A percentile compares a stretch with the other conserved stretches of the same genome.
Evolutionary conservation across 2,329 filamentous ascomycete genomes (phyloP).

Genomic region (Furcasterigmium sp.): DNA sequence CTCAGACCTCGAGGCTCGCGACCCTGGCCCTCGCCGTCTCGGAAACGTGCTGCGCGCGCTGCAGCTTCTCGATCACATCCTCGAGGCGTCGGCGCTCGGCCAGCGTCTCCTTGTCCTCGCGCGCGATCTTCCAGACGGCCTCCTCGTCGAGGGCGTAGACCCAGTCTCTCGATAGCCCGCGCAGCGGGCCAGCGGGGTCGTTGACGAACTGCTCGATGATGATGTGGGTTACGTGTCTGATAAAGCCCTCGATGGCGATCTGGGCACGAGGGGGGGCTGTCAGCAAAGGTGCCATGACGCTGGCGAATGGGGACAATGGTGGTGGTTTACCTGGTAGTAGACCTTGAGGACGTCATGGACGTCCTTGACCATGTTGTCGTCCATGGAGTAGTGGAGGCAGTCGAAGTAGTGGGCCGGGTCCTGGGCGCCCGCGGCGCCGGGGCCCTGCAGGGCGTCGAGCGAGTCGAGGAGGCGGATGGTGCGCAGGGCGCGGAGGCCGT

Average conservation of each 20-base stretch:
- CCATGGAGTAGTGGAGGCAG: constrained; percentile 11
- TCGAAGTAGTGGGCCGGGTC: too few species aligned
- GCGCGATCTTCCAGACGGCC: constrained; percentile 13
- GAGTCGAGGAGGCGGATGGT: constrained; percentile 13
- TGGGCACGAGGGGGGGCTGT: neutral
- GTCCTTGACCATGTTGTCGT: constrained; percentile 22
- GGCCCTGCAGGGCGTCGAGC: constrained; percentile 9
- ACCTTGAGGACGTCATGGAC: constrained; percentile 29
- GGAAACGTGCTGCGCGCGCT: constrained; percentile 15
- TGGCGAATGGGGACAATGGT: too few species aligned
- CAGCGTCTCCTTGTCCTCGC: constrained; percentile 15
- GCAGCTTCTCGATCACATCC: neutral
- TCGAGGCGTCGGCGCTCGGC: constrained; percentile 6
- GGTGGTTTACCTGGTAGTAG: constrained; percentile 26
- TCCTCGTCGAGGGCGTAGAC: constrained; percentile 12
- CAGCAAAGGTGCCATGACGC: neutral
- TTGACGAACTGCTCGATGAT: constrained; percentile 18
- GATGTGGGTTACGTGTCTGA: constrained; percentile 15
- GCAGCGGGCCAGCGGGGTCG: constrained; percentile 12
- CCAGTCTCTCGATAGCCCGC: constrained; percentile 16
- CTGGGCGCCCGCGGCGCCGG: constrained; percentile 3
- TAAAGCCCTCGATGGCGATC: constrained; percentile 17
- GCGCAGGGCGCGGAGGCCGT: constrained; percentile 14
- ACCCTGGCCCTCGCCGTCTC: constrained; percentile 9
- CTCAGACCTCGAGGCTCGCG: too few species aligned